Conservation (phyloP, 345 rosid species). For the Corchorus olitorius region DNA sequence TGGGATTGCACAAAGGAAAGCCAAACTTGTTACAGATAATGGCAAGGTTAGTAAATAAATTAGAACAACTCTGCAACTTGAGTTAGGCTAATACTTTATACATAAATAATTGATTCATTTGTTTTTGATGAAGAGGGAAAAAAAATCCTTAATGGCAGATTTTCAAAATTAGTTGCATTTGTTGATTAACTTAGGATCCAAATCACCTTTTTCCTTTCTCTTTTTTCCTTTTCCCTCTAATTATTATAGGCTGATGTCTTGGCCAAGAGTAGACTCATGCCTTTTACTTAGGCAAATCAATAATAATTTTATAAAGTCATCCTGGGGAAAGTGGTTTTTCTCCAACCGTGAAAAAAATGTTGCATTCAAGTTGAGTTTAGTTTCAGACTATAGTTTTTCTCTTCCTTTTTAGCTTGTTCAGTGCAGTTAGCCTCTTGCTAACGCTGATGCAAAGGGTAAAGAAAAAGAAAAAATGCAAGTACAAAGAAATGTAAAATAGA, state of each 20-base stretch:
- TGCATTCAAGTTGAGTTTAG: slow-evolving; percentile 15
- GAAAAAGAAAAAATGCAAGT: slow-evolving; percentile 1
- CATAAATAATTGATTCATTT: neutral
- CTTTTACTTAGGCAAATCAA: neutral
- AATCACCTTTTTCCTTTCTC: neutral
- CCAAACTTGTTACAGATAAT: slow-evolving; percentile 43
- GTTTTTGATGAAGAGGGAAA: neutral
- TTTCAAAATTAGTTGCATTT: neutral
- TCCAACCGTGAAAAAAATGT: neutral
- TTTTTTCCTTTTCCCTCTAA: neutral
- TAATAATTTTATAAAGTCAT: neutral
- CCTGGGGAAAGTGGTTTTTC: slow-evolving; percentile 2
- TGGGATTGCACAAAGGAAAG: slow-evolving; percentile 44
- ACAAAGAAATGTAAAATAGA: neutral
- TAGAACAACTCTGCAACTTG: neutral
- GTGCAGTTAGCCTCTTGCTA: neutral
- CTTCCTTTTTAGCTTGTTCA: neutral
- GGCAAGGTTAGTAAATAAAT: slow-evolving; percentile 45
- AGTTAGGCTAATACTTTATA: neutral
- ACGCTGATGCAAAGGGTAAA: neutral
- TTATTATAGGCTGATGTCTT: neutral
- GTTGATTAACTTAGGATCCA: neutral
- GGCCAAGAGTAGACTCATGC: neutral
- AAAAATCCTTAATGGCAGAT: neutral
- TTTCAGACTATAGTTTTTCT: neutral